Percentiles rank a stretch among this genome's conserved stretches.
phyloP scores from a whole-genome alignment of 1,284 basidiomycete genomes.

The Stereum hirsutum region DNA sequence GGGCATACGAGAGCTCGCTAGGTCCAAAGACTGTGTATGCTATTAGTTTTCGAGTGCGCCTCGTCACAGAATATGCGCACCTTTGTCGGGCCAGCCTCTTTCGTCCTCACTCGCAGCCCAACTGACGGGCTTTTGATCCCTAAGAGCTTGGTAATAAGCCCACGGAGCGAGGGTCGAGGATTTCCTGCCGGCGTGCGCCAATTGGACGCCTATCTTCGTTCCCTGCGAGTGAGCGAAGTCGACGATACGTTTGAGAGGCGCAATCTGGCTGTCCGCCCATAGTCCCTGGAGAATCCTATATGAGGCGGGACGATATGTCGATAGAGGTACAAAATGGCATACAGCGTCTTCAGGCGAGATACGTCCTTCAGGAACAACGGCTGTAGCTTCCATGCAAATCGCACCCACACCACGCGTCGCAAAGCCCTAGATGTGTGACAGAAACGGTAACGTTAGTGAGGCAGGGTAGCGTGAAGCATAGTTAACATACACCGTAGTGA shows the following conservation, averaged over 20 bases:
- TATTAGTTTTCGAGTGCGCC: too few relatives aligned
- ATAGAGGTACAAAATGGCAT: not conserved
- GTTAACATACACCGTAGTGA: slow-evolving; percentile 40
- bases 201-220: slow-evolving; percentile 69
- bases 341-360: slow-evolving; percentile 37
- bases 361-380: slow-evolving; percentile 54
- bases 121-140: slow-evolving; percentile 13
- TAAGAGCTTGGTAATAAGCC: slow-evolving; percentile 29
- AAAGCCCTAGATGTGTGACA: slow-evolving; percentile 29
- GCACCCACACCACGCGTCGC: slow-evolving; percentile 53
- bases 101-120: slow-evolving; percentile 32
- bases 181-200: slow-evolving; percentile 77
- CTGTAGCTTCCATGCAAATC: slow-evolving; percentile 52
- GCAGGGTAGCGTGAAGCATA: not conserved
- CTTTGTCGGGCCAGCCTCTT: slow-evolving; percentile 67
- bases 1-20: slow-evolving; percentile 41
- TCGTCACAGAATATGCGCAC: slow-evolving; percentile 11
- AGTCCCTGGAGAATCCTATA: slow-evolving; percentile 36
- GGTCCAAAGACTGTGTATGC: slow-evolving; percentile 31
- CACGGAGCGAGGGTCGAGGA: slow-evolving; percentile 51
- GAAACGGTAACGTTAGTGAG: not conserved
- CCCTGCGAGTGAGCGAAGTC: slow-evolving; percentile 70
- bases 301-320: not conserved
- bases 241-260: slow-evolving; percentile 59
- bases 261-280: slow-evolving; percentile 72